Percentiles rank a stretch among this genome's conserved stretches.
Evolutionary conservation across 805 yeast species (phyloP).

Genomic region (Candida ficus): DNA sequence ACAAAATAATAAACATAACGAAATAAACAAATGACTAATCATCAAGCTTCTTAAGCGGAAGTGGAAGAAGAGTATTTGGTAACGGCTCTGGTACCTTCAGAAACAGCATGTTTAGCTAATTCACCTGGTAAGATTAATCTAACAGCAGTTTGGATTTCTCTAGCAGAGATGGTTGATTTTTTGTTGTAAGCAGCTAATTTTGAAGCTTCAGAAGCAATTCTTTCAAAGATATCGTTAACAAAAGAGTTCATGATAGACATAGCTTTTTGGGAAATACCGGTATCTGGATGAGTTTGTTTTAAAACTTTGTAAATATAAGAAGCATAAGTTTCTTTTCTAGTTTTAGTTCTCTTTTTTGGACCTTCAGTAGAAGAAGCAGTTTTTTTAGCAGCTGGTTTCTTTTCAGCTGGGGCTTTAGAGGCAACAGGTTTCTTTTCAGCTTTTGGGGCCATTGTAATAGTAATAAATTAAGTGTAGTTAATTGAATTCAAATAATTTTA

Average conservation of each 20-base stretch:
- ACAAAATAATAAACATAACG: constrained; percentile 10
- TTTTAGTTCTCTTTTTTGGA: constrained; percentile 89
- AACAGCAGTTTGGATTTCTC: constrained; percentile 98
- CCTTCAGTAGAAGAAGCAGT: constrained; percentile 77
- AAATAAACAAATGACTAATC: constrained; percentile 3
- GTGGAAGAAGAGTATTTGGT: constrained; percentile 85
- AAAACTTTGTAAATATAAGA: constrained; percentile 97
- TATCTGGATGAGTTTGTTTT: constrained; percentile 98
- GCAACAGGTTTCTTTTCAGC: constrained; percentile 63
- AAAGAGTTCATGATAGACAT: constrained; percentile 99
- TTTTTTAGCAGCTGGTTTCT: constrained; percentile 85
- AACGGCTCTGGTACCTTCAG: constrained; percentile 99
- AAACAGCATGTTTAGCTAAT: constrained; percentile 97
- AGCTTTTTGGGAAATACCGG: constrained; percentile 98
- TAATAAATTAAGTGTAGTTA: background rate
- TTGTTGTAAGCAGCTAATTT: constrained; percentile 99
- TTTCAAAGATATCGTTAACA: constrained; percentile 96
- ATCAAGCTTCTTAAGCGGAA: constrained; percentile 30
- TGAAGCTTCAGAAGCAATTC: constrained; percentile 97
- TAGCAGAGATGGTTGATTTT: constrained; percentile 96
- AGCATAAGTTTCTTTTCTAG: constrained; percentile 97
- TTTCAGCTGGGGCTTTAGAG: constrained; percentile 96
- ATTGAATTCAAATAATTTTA: constrained; percentile 7
- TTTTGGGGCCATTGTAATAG: constrained; percentile 57
- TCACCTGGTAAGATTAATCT: constrained; percentile 98